Base-by-base conservation (phyloP, 345 rosid genomes). In the Melaleuca quinquenervia region DNA sequence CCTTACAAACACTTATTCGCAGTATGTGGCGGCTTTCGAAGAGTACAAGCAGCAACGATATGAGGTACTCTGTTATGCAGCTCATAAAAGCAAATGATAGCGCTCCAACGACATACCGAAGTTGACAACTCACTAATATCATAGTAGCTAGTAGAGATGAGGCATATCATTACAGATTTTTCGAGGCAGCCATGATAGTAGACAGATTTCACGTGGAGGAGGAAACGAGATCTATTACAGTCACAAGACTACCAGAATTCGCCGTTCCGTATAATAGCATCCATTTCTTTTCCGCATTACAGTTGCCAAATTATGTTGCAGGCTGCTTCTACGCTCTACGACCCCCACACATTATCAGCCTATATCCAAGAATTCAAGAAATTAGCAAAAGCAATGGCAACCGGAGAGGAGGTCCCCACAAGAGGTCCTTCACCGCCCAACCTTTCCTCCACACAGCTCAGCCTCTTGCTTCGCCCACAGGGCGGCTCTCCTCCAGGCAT, bases 301-400 rank as follows among this genome's bases (percentile, higher is more conserved):
- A 29, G 41, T 50, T 14, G 84, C 53, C 24, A 52, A 50, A 41
- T n/a, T 82, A 44, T 29, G 16, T 21, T 82, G 86, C 91, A 94
- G 93, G 94, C 91, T 53, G 95, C 96, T 82, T 92, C 96, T 2
- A 94, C 96, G 11, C 91, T 94, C 32, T 94, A 94, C 26, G 96
- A 94, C 26, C 96, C 96, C 50, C 88, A 91, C 83, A 94, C 95
- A 6, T 58, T 94, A 84, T 88, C 91, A 11, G 94, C 95, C 74
- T 94, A 92, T 83, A 90, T 91, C 50, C 95, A 94, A 82, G 93
- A 94, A 80, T 94, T 94, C 87, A 88, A 82, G 82, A 87, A 87
- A 87, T 74, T 93, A 49, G 96, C 94, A 52, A 87, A 76, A 86
- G 84, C 93, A 84, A 90, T 94, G 91, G 93, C 93, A 11, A 88